Conservation (phyloP, 2,329 filamentous ascomycete genomes). For the Stachybotrys elegans region DNA sequence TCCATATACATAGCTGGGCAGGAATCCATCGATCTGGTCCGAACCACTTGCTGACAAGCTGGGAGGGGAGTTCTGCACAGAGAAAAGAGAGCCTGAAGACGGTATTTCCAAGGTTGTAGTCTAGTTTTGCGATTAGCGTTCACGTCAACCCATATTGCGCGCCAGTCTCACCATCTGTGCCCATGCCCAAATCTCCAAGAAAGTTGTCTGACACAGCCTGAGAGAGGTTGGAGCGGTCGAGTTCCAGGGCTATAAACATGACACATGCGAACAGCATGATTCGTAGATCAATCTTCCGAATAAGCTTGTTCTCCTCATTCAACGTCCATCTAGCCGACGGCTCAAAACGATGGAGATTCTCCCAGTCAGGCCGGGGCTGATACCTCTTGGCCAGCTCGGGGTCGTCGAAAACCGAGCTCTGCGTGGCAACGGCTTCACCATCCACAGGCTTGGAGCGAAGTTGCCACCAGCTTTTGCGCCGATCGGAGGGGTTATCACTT, state of each 20-base stretch:
- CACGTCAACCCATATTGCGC: too few species aligned
- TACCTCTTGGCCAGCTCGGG: slow-evolving; percentile 33
- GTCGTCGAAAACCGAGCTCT: slow-evolving; percentile 41
- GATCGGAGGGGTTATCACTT: too few species aligned
- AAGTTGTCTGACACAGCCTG: slow-evolving; percentile 46
- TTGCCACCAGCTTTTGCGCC: not conserved
- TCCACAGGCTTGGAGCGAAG: not conserved
- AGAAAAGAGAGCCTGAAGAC: slow-evolving; percentile 26
- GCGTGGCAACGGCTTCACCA: slow-evolving; percentile 24
- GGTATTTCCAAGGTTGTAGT: slow-evolving; percentile 28
- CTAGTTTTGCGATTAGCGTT: too few species aligned
- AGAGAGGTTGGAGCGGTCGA: slow-evolving; percentile 41
- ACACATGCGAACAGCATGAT: slow-evolving; percentile 44
- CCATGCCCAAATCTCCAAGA: slow-evolving; percentile 34
- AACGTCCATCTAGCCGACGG: slow-evolving; percentile 37
- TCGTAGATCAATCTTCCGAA: slow-evolving; percentile 33
- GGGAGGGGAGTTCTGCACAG: slow-evolving; percentile 46
- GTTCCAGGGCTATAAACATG: slow-evolving; percentile 37
- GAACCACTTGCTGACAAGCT: slow-evolving; percentile 53
- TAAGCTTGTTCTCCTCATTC: slow-evolving; percentile 29
- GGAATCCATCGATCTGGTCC: slow-evolving; percentile 58
- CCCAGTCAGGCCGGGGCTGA: slow-evolving; percentile 25
- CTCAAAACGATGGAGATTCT: slow-evolving; percentile 43
- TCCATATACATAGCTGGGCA: slow-evolving; percentile 52
- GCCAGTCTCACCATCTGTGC: slow-evolving; percentile 36